Evolutionary conservation across 2,329 filamentous ascomycete genomes (phyloP), one percentile per base, ranked within the genome.

Genomic region (Neofusicoccum ribis): DNA sequence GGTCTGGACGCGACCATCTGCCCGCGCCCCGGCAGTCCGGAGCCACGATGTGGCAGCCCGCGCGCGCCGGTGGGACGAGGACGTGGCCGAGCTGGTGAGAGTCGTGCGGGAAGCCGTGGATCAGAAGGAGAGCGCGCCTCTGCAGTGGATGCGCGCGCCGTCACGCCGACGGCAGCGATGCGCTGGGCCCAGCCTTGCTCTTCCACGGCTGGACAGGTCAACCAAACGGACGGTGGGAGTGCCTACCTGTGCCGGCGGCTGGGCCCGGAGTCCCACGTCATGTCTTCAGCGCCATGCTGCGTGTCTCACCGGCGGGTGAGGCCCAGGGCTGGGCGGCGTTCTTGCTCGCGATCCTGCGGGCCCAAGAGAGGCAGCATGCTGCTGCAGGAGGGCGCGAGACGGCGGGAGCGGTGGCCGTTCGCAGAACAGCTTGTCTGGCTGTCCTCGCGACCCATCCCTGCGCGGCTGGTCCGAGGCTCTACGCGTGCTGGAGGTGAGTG

Each of bases 91-190:
- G 76, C 64, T 77, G 81, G 66, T 82, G 81, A 3, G 77, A 80
- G 6, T 81, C 81, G 67, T 83, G 76, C 1, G 81, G 81, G 65
- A 81, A 83, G 66, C 81, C 81, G 65, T 83, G 81, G 43, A 84
- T 79, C 20, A 83, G 75, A 17, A 81, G 70, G 15, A 82, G 69
- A n/a, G 81, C 76, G 72, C 27, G 2, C 78, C 20, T 20, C 20
- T 70, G 63, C 73, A 72, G 66, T 71, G 68, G 15, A 70, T 44
- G 41, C 70, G 68, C 41, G 74, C 64, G 54, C 69, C 17, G 63
- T 46, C 12, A 15, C 46, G 5, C 46, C 50, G 12, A 64, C 36
- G 23, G 56, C 46, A 1, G 65, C 66, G 50, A 69, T 49, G 23
- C 58, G 58, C 27, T 59, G 37, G 15, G 20, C 11, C 56, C 56